Evolutionary conservation across 176 grass and related monocot species (phyloP).

Genomic region (Stipa capillata): DNA sequence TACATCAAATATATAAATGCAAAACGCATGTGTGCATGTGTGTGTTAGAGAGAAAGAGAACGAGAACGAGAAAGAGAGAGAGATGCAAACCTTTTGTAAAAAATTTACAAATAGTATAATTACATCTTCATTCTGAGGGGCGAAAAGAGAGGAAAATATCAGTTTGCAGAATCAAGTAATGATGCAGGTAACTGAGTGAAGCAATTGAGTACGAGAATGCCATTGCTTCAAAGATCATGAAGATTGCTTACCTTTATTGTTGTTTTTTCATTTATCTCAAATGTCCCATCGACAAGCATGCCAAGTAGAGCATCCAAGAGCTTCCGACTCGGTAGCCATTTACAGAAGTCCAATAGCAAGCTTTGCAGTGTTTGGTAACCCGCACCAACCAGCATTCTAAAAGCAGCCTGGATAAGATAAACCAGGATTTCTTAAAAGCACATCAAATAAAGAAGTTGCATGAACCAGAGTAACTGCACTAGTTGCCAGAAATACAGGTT

Average conservation of each 20-base stretch:
- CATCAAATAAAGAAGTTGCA: constrained; percentile 11
- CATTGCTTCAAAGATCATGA: constrained; percentile 9
- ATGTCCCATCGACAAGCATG: constrained; percentile 95
- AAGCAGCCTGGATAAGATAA: constrained; percentile 67
- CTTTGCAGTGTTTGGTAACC: constrained; percentile 96
- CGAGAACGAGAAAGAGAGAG: too few species aligned
- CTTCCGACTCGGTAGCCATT: constrained; percentile 71
- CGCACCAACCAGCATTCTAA: constrained; percentile 76
- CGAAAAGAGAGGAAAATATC: constrained; percentile 23
- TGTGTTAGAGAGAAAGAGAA: background rate
- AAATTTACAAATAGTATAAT: constrained; percentile 82
- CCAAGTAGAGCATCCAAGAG: constrained; percentile 77
- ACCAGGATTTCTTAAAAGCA: background rate
- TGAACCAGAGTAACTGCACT: background rate
- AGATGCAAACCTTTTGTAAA: constrained; percentile 58
- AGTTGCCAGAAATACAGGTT: background rate
- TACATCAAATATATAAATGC: constrained; percentile 30
- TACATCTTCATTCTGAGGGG: constrained; percentile 94
- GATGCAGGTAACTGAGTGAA: constrained; percentile 13
- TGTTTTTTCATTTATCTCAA: constrained; percentile 73
- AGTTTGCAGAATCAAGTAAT: constrained; percentile 17
- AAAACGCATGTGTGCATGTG: background rate
- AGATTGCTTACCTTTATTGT: constrained; percentile 60
- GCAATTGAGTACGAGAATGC: constrained; percentile 4
- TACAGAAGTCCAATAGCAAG: constrained; percentile 92